Evolutionary conservation across 805 yeast genomes (phyloP).

Genomic region (Lipomyces spencermartinsiae): DNA sequence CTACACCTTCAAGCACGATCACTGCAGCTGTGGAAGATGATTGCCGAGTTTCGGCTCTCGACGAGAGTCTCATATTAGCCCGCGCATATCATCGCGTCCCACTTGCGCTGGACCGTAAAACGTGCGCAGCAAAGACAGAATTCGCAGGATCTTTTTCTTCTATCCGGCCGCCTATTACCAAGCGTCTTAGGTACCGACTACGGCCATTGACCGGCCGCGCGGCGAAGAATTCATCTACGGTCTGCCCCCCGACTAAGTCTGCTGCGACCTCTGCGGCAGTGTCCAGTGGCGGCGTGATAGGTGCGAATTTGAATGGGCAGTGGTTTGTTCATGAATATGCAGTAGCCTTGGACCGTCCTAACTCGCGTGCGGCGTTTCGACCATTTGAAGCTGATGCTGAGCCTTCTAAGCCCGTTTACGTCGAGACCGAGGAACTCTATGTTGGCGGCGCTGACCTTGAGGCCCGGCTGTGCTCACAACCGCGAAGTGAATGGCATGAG

Average conservation of each 20-base stretch:
- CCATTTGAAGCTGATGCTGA: background rate
- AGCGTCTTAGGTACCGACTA: conserved; percentile 1
- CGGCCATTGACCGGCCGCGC: background rate
- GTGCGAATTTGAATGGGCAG: background rate
- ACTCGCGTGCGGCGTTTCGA: background rate
- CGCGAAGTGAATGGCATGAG: conserved; percentile 5
- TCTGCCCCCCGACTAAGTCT: background rate
- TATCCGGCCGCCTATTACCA: conserved; percentile 7
- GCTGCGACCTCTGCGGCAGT: background rate
- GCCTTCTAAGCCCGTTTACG: background rate
- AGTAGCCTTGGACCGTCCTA: background rate
- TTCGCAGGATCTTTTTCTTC: conserved; percentile 8
- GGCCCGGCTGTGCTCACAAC: background rate
- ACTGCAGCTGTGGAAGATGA: background rate
- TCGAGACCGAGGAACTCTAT: background rate
- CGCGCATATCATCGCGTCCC: conserved; percentile 4
- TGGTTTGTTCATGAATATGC: background rate
- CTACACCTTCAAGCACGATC: background rate
- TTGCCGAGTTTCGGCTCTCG: background rate
- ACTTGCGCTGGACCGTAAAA: background rate
- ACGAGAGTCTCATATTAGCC: background rate
- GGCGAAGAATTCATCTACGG: background rate
- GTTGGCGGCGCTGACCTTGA: background rate
- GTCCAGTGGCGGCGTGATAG: background rate
- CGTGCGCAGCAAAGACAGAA: background rate